These are phyloP conservation scores for Fonsecaea nubica DNA, from an alignment of 2,329 filamentous ascomycete genomes.

Conservation along the genomic window DNA sequence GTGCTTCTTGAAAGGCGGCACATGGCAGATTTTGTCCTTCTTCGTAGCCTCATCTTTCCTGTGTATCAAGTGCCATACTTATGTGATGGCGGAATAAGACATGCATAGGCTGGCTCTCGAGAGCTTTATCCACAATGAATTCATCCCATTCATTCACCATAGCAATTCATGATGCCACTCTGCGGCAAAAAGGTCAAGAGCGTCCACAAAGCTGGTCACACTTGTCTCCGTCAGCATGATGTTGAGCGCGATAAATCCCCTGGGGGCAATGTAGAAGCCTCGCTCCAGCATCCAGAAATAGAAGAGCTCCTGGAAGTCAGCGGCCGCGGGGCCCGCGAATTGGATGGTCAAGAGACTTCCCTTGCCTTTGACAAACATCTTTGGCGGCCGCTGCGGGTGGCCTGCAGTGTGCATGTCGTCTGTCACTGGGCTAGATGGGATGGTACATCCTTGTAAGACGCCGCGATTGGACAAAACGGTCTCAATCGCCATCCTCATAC, in stretches of 20 bases:
- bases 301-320: slow-evolving; percentile 40
- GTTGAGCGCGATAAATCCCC: slow-evolving; percentile 45
- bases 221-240: slow-evolving; percentile 41
- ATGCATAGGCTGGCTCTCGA: background rate
- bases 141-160: slow-evolving; percentile 20
- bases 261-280: slow-evolving; percentile 43
- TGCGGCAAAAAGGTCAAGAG: slow-evolving; percentile 32
- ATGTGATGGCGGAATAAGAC: background rate
- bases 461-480: slow-evolving; percentile 28
- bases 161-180: slow-evolving; percentile 26
- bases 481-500: slow-evolving; percentile 38
- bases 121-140: background rate
- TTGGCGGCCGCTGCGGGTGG: slow-evolving; percentile 33
- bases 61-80: too few relatives aligned
- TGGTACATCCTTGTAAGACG: slow-evolving; percentile 10
- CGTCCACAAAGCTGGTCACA: slow-evolving; percentile 33
- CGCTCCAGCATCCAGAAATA: slow-evolving; percentile 43
- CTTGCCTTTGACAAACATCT: slow-evolving; percentile 43
- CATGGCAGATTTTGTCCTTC: too few relatives aligned
- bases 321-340: slow-evolving; percentile 38
- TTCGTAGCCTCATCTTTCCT: background rate
- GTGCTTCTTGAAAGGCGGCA: too few relatives aligned
- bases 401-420: slow-evolving; percentile 22
- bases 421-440: slow-evolving; percentile 20
- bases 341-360: slow-evolving; percentile 45